Base-by-base conservation (phyloP, 441 rosid species). In the Codiaeum variegatum region DNA sequence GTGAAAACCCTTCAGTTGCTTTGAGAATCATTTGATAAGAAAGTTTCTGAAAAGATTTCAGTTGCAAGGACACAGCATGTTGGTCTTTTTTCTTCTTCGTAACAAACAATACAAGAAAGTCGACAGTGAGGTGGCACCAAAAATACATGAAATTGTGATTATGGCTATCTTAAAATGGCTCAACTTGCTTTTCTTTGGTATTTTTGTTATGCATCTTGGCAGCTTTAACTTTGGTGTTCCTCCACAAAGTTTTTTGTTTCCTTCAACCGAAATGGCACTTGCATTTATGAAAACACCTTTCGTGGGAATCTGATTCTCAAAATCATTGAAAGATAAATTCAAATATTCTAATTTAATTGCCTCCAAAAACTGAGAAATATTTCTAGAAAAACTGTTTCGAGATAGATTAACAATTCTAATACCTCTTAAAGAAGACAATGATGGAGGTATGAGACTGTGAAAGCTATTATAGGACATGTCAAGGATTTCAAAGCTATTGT, bases 311-410 rank as follows among this genome's bases (percentile, higher is more conserved):
- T 44, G 36, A 0, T 77, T 75, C 11, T 74, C 81, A 1, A 75
- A 51, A n/a, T 73, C 23, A 46, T 76, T 72, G 46, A 8, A 68
- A 12, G 75, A 79, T 1, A 76, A 21, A 47, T 75, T 60, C 65
- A 71, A 18, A 31, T 19, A 54, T 15, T 32, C 31, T 28, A 72
- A 60, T 29, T 23, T 10, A 69, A 36, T 7, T 3, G 6, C 18
- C 46, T 63, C 73, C 3, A 79, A 19, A 55, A 7, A 70, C 5
- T 49, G 12, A 2, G 62, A 38, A 59, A 59, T 59, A 11, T 13
- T 0, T 4, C 62, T 38, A 59, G 16, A 29, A 13, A 59, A 29
- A 16, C 29, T 59, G 31, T 55, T 55, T 10, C 2, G 3, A 2
- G 32, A 55, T 16, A 55, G 16, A 26, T 55, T 13, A 9, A 55